Conservation (phyloP, 306 rosid genomes). For the Quercus aquifolioides region DNA sequence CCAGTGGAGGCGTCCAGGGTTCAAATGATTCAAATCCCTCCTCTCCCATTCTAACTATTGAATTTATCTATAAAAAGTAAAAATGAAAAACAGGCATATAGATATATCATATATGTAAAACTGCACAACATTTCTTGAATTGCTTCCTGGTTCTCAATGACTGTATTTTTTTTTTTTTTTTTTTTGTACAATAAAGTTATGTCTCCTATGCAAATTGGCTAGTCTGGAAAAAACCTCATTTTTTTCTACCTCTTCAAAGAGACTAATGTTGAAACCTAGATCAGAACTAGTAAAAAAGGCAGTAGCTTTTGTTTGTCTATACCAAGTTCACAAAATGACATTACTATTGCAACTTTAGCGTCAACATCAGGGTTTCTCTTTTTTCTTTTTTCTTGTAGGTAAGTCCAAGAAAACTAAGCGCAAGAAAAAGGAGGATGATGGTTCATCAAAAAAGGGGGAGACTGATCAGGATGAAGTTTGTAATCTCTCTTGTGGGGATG, state of each 20-base stretch:
- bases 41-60: no score
- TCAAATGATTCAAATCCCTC: no score
- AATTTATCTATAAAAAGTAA: no score
- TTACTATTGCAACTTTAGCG: neutral
- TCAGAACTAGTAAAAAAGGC: slow-evolving; percentile 12
- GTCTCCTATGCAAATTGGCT: no score
- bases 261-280: slow-evolving; percentile 12
- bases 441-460: slow-evolving; percentile 19
- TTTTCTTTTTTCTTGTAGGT: slow-evolving; percentile 32
- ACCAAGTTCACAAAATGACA: neutral
- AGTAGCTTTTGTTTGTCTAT: neutral
- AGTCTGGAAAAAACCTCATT: no score
- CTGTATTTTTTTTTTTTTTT: no score
- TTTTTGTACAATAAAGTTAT: no score
- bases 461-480: slow-evolving; percentile 26
- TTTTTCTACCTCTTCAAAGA: neutral
- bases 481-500: slow-evolving; percentile 38
- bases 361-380: neutral
- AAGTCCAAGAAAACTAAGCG: slow-evolving; percentile 47
- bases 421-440: slow-evolving; percentile 30
- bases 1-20: no score
- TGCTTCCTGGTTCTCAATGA: no score
- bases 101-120: no score
- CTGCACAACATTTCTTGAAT: no score
- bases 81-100: no score